Evolutionary conservation across 306 rosid species (phyloP), one percentile per base, ranked within the genome.

Genomic region (Ammopiptanthus mongolicus): DNA sequence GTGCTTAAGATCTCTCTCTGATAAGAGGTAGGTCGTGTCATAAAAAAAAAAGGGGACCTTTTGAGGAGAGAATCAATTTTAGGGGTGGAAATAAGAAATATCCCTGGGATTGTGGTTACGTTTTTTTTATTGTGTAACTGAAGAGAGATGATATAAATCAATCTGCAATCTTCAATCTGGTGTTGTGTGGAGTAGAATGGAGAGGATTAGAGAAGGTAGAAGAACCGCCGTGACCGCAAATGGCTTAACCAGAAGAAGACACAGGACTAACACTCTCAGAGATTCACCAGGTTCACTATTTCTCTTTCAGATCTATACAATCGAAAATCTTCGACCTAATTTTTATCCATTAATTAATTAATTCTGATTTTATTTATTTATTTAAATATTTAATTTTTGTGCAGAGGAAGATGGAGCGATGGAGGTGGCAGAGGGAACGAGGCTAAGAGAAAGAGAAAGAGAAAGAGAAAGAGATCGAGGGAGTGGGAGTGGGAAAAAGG

Each of bases 341-440:
- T 19, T n/a, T 1, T 34, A 7, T 0, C 39, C n/a, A n/a, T n/a
- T n/a, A n/a, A n/a, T n/a, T n/a, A n/a, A n/a, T n/a, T n/a, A n/a
- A n/a, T n/a, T 8, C 44, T 1, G 44, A 7, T 7, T 5, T 37
- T 9, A 37, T 7, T 8, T 37, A 37, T 1, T 37, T 1, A 37
- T 7, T 37, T 1, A n/a, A n/a, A n/a, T n/a, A n/a, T 7, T 7
- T 37, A 37, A 7, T 37, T 33, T 11, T 29, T 50, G 5, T 77
- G 81, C 89, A 96, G 98, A 96, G 53, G 98, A 96, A 21, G 99
- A 96, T 41, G 99, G 96, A 4, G 82, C 85, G 51, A 74, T 88
- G 62, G 98, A 96, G 92, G 65, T 88, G 23, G 97, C 85, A 29
- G 99, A 95, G 78, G 87, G 97, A 1, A 76, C 91, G 57, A 84